Base-by-base conservation (phyloP, 352 stramenopile species). In the Phytophthora megakarya region DNA sequence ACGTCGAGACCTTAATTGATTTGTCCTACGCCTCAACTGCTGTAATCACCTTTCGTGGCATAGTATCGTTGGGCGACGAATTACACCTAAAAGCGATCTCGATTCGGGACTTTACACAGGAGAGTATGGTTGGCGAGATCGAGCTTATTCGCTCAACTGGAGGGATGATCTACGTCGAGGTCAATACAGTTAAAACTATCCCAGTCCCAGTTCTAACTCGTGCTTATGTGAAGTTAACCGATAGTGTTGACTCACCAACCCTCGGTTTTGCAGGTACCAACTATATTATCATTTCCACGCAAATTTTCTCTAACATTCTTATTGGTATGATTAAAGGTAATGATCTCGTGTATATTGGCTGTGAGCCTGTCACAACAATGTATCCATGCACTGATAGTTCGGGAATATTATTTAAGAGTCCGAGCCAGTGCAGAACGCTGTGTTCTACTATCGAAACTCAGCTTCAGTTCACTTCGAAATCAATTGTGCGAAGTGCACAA, bases 61-160 rank as follows among this genome's bases (percentile, higher is more conserved):
- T 70, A 0, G 48, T 51, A 3, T 46, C 62, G 0, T n/a, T 42
- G 5, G 63, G 66, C 13, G 72, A 85, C 38, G 40, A 60, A 9
- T 21, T 89, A n/a, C 76, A 70, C 3, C 35, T 89, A 3, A 84
- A 81, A 53, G 25, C 32, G 42, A 75, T 88, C 9, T 21, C 45
- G 0, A 42, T 84, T 37, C 44, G 38, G 56, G 62, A 72, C 32
- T 42, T 49, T 0, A 35, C n/a, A 0, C 18, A 57, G n/a, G 50
- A 61, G 37, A 57, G 30, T 1, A 35, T 47, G 2, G 39, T 73
- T 8, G 74, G 69, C 26, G 40, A 42, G 18, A 39, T 84, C 7
- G 42, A 70, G 5, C 48, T 74, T 25, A 3, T 76, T 32, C 44
- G 56, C 1, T 56, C 73, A 3, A 86, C 78, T n/a, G 80, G 78